Evolutionary conservation across 2,329 filamentous ascomycete species (phyloP).

Genomic region (Microsporum canis): DNA sequence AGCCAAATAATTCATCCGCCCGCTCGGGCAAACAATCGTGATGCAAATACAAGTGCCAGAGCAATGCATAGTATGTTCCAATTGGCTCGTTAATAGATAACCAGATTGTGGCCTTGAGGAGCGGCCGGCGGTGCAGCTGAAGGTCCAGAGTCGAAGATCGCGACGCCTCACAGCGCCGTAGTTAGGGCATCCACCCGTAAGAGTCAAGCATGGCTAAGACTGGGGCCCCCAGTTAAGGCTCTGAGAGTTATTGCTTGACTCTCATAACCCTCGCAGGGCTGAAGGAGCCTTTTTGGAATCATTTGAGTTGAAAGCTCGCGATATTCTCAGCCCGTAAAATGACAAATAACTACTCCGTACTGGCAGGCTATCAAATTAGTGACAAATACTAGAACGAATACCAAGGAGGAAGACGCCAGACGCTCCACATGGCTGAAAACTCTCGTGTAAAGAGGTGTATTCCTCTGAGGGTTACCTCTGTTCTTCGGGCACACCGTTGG

Average conservation of each 20-base stretch:
- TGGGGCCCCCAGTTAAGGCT: background rate
- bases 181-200: background rate
- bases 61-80: background rate
- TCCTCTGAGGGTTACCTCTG: background rate
- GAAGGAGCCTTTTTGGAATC: background rate
- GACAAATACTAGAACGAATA: background rate
- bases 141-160: background rate
- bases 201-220: background rate
- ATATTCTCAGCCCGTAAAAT: background rate
- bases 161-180: background rate
- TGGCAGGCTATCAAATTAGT: background rate
- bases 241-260: background rate
- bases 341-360: background rate
- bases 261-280: background rate
- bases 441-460: background rate
- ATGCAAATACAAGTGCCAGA: background rate
- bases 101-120: background rate
- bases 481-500: background rate
- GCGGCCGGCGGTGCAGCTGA: background rate
- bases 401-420: background rate
- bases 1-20: background rate
- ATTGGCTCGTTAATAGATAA: background rate
- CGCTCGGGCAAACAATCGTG: background rate
- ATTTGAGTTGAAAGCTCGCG: background rate
- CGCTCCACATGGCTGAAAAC: background rate